Base-by-base conservation (phyloP, 1,139 yeast species). In the Geotrichum siamense region DNA sequence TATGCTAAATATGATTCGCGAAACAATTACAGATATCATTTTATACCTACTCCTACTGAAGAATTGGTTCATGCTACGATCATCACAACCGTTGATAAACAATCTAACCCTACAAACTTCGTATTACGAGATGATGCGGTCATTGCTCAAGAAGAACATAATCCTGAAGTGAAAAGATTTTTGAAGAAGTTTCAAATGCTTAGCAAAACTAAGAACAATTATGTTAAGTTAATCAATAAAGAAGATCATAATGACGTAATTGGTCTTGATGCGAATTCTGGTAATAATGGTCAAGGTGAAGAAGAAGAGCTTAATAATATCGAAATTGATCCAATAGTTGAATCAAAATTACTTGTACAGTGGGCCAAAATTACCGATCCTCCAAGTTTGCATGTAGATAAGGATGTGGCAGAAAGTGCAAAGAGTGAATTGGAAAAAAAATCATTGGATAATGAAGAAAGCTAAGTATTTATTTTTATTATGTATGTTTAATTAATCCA, bases 351-450 rank as follows among this genome's bases (percentile, higher is more conserved):
- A 8, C 43, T 39, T 20, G 44, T 22, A 2, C 55, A 54, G 31
- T 54, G 56, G 55, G 47, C 50, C 1, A 45, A 52, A 13, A 48
- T 54, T 17, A 52, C 56, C 1, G 51, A 50, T 3, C 53, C 55
- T 2, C 56, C 56, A n/a, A 23, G 40, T 8, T 38, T 47, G 5
- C 31, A 26, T 6, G 46, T 43, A 10, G 29, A 43, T 10, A 26
- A 39, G 10, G 34, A 26, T 4, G 32, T 39, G 2, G 46, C 46
- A 13, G 32, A 19, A 16, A 43, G 46, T 27, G 46, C 46, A 21
- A 38, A 38, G 23, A 41, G 41, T 20, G 35, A 41, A 23, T 13
- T 37, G 30, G 6, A 6, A 23, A 23, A 23, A 10, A 23, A 23
- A 10, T 10, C 26, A 23, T 10, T 10, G 6, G 9, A 6, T 8